A percentile compares a stretch with the other conserved stretches of the same genome.
Evolutionary conservation across 345 rosid genomes (phyloP).

Genomic region (Aquilaria yunnanensis): DNA sequence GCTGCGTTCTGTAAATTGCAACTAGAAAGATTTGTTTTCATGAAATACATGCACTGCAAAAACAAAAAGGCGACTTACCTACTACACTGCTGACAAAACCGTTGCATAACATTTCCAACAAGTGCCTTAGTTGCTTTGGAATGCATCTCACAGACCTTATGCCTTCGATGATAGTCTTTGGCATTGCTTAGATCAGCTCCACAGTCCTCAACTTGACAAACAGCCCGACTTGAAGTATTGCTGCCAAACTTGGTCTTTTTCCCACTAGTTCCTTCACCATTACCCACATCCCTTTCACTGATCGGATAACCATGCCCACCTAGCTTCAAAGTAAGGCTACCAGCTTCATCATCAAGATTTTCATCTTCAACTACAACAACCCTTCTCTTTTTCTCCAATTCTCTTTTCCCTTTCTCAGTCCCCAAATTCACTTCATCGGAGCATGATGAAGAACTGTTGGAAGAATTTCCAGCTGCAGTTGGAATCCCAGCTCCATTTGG

Average conservation of each 20-base stretch:
- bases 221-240: conserved; percentile 51
- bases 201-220: conserved; percentile 94
- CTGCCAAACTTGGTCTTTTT: conserved; percentile 72
- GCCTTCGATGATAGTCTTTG: conserved; percentile 95
- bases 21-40: no score
- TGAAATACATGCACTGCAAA: no score
- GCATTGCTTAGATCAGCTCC: conserved; percentile 88
- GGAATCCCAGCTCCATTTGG: conserved; percentile 39
- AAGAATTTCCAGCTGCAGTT: conserved; percentile 43
- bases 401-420: conserved; percentile 42
- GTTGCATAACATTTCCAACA: conserved; percentile 88
- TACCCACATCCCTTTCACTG: conserved; percentile 37
- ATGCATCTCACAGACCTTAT: conserved; percentile 96
- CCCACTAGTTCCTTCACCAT: conserved; percentile 52
- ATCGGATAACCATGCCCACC: conserved; percentile 57
- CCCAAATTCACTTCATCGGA: conserved; percentile 71
- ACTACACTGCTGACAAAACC: conserved; percentile 99
- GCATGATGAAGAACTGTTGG: conserved; percentile 73
- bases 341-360: conserved; percentile 31
- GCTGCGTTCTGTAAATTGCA: no score
- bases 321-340: conserved; percentile 63
- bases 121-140: conserved; percentile 86
- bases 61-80: conserved; percentile 38
- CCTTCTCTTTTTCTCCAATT: conserved; percentile 74
- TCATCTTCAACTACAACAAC: conserved; percentile 58